These are phyloP conservation scores for Microsporum ferrugineum DNA, from an alignment of 2,329 filamentous ascomycete genomes.

Conservation along the genomic window DNA sequence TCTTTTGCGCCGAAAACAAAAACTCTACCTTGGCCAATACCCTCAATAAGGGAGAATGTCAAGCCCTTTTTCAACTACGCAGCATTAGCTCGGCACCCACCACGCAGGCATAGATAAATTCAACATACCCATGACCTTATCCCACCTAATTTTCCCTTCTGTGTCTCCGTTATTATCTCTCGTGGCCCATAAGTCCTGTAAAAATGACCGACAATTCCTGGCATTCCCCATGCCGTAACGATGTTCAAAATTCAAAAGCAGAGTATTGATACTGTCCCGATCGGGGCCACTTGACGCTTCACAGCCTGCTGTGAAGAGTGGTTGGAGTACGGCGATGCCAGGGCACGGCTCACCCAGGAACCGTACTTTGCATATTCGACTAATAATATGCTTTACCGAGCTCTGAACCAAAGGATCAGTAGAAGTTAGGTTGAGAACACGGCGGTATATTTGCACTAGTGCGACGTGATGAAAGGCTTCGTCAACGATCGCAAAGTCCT, in stretches of 20 bases:
- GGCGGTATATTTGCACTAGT: slow-evolving; percentile 13
- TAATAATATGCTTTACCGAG: slow-evolving; percentile 13
- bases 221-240: slow-evolving; percentile 58
- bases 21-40: neutral
- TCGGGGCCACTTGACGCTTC: slow-evolving; percentile 45
- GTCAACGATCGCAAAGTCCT: slow-evolving; percentile 13
- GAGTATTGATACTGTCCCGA: slow-evolving; percentile 39
- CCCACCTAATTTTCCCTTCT: slow-evolving; percentile 15
- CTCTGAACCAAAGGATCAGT: slow-evolving; percentile 13
- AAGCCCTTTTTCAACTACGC: slow-evolving; percentile 14
- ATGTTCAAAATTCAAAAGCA: slow-evolving; percentile 44
- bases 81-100: neutral
- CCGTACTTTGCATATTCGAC: slow-evolving; percentile 11
- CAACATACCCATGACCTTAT: slow-evolving; percentile 16
- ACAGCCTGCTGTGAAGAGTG: slow-evolving; percentile 52
- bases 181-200: slow-evolving; percentile 47
- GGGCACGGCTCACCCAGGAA: slow-evolving; percentile 31
- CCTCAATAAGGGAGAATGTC: slow-evolving; percentile 14
- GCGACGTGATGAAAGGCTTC: slow-evolving; percentile 16
- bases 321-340: slow-evolving; percentile 54
- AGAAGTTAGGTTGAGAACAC: slow-evolving; percentile 13
- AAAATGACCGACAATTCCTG: slow-evolving; percentile 48
- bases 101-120: neutral
- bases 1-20: too few species aligned
- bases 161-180: slow-evolving; percentile 12